Evolutionary conservation across 495 filamentous ascomycete genomes (phyloP), one percentile per base, ranked within the genome.

Genomic region (Talaromyces trachyspermus): DNA sequence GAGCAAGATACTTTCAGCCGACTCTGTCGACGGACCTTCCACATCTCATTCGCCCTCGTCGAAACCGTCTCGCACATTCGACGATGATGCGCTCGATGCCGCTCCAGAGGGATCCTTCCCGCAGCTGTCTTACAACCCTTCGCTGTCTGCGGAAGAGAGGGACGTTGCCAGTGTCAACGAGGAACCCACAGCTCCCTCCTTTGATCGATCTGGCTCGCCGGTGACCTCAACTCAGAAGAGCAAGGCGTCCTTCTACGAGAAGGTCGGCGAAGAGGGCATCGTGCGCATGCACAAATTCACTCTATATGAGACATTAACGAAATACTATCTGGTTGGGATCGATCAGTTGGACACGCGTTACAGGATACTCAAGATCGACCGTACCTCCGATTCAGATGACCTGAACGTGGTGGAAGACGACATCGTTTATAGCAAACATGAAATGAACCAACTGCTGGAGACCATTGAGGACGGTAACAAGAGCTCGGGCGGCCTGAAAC

Each of bases 391-490:
- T 33, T 80, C 82, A 36, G 83, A 86, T 5, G 84, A 89, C 50
- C 66, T 98, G 54, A 86, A 69, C 50, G 81, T 98, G 49, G 81
- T 82, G 11, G 94, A 98, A 57, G 94, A 98, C 71, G 90, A 89
- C 47, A 94, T 91, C 52, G 80, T 95, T 5, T 97, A 98, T 65
- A 85, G 81, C 23, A 88, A 89, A 64, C 81, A 85, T 56, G 88
- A 97, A 65, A 96, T 95, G 80, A 89, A 84, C 56, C 84, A 94
- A 65, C 69, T 97, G 32, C 66, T 98, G 42, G 88, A 94, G 57
- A 84, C 92, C 36, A 94, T 98, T 44, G 94, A 98, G 54, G 88
- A 98, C 61, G 94, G 91, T 1, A 97, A 97, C 59, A 92, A 85
- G 58, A 81, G 76, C 22, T 86, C 86, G 0, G 92, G 92, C n/a